A percentile compares a stretch with the other conserved stretches of the same genome.
These are phyloP conservation scores for Reticulomyxa filosa DNA, from an alignment of 78 protist genomes.

Conservation along the genomic window DNA sequence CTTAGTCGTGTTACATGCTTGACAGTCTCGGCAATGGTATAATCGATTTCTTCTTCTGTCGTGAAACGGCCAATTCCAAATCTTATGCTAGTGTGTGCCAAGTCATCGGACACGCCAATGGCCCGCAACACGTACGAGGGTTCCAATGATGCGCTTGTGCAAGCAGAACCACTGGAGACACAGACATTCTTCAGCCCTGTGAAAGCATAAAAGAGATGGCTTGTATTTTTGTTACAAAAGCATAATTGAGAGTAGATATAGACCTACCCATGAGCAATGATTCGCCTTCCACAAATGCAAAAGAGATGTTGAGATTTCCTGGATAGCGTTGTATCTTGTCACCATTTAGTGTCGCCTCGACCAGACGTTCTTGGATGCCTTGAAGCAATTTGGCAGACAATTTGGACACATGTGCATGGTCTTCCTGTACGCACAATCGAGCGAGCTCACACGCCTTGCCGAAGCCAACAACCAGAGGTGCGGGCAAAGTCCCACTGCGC, in stretches of 20 bases:
- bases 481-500: slow-evolving; percentile 79
- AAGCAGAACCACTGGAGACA: slow-evolving; percentile 72
- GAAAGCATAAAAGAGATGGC: too few species aligned
- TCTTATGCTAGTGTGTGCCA: slow-evolving; percentile 87
- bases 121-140: slow-evolving; percentile 89
- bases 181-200: slow-evolving; percentile 62
- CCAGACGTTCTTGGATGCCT: background rate
- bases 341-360: background rate
- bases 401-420: too few species aligned
- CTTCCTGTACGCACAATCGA: background rate
- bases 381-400: background rate
- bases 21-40: too few species aligned
- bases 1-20: slow-evolving; percentile 61
- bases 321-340: background rate
- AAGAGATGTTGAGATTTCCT: slow-evolving; percentile 78
- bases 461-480: slow-evolving; percentile 42
- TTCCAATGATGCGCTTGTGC: slow-evolving; percentile 79
- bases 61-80: slow-evolving; percentile 74
- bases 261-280: slow-evolving; percentile 57
- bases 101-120: slow-evolving; percentile 55
- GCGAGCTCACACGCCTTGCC: background rate
- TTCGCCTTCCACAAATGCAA: slow-evolving; percentile 93
- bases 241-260: background rate
- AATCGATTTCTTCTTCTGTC: slow-evolving; percentile 42
- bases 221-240: too few species aligned